Percentiles rank a stretch among this genome's conserved stretches.
Evolutionary conservation across 345 rosid genomes (phyloP).

Genomic region (Gossypium australe): DNA sequence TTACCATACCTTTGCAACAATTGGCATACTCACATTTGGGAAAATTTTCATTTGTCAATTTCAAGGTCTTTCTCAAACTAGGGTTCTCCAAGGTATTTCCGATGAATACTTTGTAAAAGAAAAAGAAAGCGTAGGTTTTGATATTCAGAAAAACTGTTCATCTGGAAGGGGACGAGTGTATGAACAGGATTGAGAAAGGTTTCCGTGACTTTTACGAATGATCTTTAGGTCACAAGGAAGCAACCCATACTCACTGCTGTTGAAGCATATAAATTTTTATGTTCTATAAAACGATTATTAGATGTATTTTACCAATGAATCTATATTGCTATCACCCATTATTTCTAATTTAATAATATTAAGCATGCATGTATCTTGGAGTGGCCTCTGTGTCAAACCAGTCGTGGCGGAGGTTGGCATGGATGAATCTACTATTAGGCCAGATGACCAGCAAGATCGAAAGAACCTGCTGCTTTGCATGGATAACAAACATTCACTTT

Average conservation of each 20-base stretch:
- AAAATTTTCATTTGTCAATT: slow-evolving; percentile 40
- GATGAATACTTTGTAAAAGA: neutral
- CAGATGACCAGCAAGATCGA: too few species aligned
- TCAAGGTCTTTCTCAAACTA: slow-evolving; percentile 73
- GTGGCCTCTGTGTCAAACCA: too few species aligned
- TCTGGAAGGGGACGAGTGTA: neutral
- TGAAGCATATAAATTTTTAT: neutral
- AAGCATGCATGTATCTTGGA: too few species aligned
- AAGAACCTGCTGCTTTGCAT: too few species aligned
- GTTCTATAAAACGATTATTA: too few species aligned
- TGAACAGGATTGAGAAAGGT: neutral
- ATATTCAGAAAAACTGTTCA: neutral
- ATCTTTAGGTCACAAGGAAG: slow-evolving; percentile 1
- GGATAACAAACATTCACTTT: too few species aligned
- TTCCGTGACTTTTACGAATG: neutral
- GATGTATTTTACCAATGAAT: too few species aligned
- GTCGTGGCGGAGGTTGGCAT: too few species aligned
- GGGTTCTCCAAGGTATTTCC: slow-evolving; percentile 67
- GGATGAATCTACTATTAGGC: too few species aligned
- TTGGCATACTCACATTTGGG: neutral
- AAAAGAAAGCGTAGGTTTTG: neutral
- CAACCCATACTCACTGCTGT: neutral
- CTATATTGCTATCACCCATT: too few species aligned
- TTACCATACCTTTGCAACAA: neutral
- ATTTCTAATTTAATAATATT: too few species aligned